Base-by-base conservation (phyloP, 495 filamentous ascomycete species). In the Penicillium alfredii region DNA sequence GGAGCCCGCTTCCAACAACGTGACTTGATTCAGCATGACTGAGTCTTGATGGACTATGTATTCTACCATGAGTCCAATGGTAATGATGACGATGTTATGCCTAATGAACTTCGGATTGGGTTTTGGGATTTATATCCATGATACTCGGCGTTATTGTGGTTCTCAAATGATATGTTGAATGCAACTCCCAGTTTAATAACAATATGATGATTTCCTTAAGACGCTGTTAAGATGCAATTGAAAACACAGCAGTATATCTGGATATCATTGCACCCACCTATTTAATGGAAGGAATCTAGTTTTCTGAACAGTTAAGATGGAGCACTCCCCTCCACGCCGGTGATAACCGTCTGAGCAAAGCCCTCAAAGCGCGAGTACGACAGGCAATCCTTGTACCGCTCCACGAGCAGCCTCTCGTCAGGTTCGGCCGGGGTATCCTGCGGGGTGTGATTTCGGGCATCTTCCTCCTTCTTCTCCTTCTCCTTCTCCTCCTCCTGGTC, bases 301-400 rank as follows among this genome's bases (percentile, higher is more conserved):
- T 10, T 18, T 17, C 32, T 42, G 23, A 30, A 36, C 20, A 19
- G 9, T 5, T 38, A 29, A 32, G 32, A 10, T 18, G 23, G 17
- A 36, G 13, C 26, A 14, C 36, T 41, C 14, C 40, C 48, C 47
- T 72, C 60, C 34, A 76, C 64, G 18, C 61, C 63, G 2, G 48
- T 47, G 33, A 76, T 53, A 37, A 85, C 61, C 22, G 68, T 60
- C 46, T 63, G 64, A 27, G 81, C 74, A 51, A 94, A 86, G 7
- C 56, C 69, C 52, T 74, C 69, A 56, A 95, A 92, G 12, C 88
- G 68, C 21, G 73, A 72, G 54, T 72, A 77, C 17, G 93, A 74
- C 48, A 84, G 88, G 56, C 86, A 90, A 37, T 71, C 69, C 49
- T 69, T 68, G 64, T 95, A 95, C 61, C 83, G 87, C 27, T 87